Evolutionary conservation across 768 basidiomycete species (phyloP), one percentile per base, ranked within the genome.

Genomic region (Paxillus involutus): DNA sequence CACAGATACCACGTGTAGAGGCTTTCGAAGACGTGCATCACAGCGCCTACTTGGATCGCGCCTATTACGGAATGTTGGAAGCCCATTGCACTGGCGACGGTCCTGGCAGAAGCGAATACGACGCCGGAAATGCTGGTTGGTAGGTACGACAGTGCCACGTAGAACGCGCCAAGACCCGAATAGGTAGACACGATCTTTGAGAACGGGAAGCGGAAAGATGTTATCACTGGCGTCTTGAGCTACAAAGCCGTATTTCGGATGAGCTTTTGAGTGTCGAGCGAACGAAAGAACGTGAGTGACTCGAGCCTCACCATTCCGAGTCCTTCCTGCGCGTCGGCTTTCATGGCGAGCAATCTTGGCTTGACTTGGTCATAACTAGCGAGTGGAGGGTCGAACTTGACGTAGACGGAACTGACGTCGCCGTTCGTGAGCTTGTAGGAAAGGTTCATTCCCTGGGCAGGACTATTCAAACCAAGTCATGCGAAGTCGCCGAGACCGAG

Each of bases 281-380:
- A 53, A 11, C 10, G 14, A 17, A 47, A 26, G 17, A 11, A 30
- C n/a, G 43, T 21, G 21, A 21, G 16, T 6, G 3, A 29, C 42
- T 37, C n/a, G 8, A 16, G 7, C 69, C 82, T 24, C 52, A 87
- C 89, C 87, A 89, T 90, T 26, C 91, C 90, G 16, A 93, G 78
- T 1, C 82, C 79, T 64, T 89, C 89, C 63, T 92, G 88, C 0
- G 91, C 88, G 24, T 88, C 76, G 0, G 83, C 83, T 63, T 90
- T 91, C 91, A 92, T 93, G 51, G 82, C 76, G 19, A 92, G 71
- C 21, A 93, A 67, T 9, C 91, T 82, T 3, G 89, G 88, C 63
- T 91, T 91, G 24, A 93, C 89, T 35, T 91, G 90, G 1, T 89
- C 86, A 62, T 92, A 92, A 0, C 86, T 84, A 4, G 73, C 60